Evolutionary conservation across 2,329 filamentous ascomycete species (phyloP), one percentile per base, ranked within the genome.

Genomic region (Cordyceps farinosa): DNA sequence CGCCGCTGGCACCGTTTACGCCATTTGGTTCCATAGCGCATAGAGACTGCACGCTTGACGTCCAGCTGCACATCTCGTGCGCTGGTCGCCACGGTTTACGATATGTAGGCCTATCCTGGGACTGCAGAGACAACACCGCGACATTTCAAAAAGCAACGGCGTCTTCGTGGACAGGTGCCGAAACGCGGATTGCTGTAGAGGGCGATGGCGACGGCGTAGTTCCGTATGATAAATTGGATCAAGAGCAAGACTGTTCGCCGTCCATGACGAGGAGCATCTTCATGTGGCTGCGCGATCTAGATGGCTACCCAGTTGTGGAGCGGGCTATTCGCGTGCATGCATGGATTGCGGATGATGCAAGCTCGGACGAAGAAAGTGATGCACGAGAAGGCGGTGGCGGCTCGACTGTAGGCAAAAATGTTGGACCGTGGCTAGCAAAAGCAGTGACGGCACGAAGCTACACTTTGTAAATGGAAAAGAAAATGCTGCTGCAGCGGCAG

Each of bases 81-180:
- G 9, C 50, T 60, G 53, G 52, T 40, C 7, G 22, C 47, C 48
- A 66, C 29, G 65, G 63, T 52, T 53, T 66, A 38, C 53, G 56
- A n/a, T 66, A 64, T 34, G 44, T 40, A 3, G 51, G 61, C 44
- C 61, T 53, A 61, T 50, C 30, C 15, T 66, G 57, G 63, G 38
- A 64, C 50, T 59, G 48, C 13, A 51, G 45, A 22, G 38, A 64
- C 48, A 56, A 62, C 59, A 56, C 38, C 27, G 44, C 17, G 8
- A 15, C 29, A 22, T 60, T 52, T n/a, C 22, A 60, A 13, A 44
- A 42, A 84, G 83, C 88, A 69, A 90, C 87, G 64, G 84, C 83
- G 67, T 30, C 40, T 17, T 45, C 5, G 45, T 29, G 32, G 48
- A 22, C 13, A 11, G n/a, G 2, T n/a, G 17, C 36, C 8, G 17